Evolutionary conservation across 257 asterid genomes (phyloP).

Genomic region (Lavandula angustifolia): DNA sequence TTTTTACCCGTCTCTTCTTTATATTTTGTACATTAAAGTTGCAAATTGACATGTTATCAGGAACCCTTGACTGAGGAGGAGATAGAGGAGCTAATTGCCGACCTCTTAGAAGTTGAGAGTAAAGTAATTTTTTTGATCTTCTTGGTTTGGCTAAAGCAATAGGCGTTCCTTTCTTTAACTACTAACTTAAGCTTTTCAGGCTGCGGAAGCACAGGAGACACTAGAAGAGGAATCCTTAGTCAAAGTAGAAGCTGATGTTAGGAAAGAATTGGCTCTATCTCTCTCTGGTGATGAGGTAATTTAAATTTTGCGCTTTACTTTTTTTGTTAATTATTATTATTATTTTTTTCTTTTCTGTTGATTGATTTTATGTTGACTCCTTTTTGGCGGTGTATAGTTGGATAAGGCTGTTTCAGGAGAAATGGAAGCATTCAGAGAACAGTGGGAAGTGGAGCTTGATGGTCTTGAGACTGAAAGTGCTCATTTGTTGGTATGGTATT

Average conservation of each 20-base stretch:
- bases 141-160: slow-evolving; percentile 4
- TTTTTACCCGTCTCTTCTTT: slow-evolving; percentile 1
- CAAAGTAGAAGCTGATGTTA: slow-evolving; percentile 81
- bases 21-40: not conserved
- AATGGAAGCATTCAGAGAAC: slow-evolving; percentile 73
- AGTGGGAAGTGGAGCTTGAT: slow-evolving; percentile 89
- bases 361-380: slow-evolving; percentile 6
- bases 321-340: not conserved
- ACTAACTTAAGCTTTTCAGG: slow-evolving; percentile 49
- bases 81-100: slow-evolving; percentile 80
- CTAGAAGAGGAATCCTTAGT: slow-evolving; percentile 85
- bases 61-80: slow-evolving; percentile 88
- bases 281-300: slow-evolving; percentile 65
- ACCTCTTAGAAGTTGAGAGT: slow-evolving; percentile 86
- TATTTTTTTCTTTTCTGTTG: too few species aligned
- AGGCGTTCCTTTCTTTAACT: slow-evolving; percentile 21
- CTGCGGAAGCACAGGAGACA: slow-evolving; percentile 95
- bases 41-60: slow-evolving; percentile 38
- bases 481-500: slow-evolving; percentile 63
- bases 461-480: slow-evolving; percentile 89
- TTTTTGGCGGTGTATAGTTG: slow-evolving; percentile 49
- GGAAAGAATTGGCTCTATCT: slow-evolving; percentile 74
- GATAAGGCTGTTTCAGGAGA: slow-evolving; percentile 79
- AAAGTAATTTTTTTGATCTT: slow-evolving; percentile 47
- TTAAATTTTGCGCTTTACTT: not conserved